Evolutionary conservation across 2,329 filamentous ascomycete species (phyloP), one percentile per base, ranked within the genome.

Genomic region (Scedosporium boydii): DNA sequence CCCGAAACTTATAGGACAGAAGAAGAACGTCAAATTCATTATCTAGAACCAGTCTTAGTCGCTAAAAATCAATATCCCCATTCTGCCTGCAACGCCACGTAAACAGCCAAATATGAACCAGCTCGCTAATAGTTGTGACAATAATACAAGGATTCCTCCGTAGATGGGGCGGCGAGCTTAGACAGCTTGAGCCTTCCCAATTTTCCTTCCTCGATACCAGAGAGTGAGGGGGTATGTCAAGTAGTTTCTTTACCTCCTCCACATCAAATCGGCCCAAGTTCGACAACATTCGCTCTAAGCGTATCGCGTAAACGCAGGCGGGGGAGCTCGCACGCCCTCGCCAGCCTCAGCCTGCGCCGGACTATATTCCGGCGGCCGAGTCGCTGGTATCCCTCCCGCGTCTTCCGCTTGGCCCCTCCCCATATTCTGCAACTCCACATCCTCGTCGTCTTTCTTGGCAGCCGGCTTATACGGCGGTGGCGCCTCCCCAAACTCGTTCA

Each of bases 401-500:
- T 23, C 55, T 27, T 23, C 21, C 5, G 9, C 9, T 6, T 58
- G 16, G 3, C 23, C 55, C 14, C 55, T 27, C 27, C 4, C 42
- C 48, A 61, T 23, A 51, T 61, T 51, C 10, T 27, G 27, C 9
- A 61, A 34, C 59, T 61, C 59, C 12, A 61, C 59, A 34, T 61
- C 59, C 10, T 44, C 23, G 3, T n/a, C 59, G 26, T 69, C 65
- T 65, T 72, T 70, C 67, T 73, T 74, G 6, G 69, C 68, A 34
- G 66, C 63, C 16, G 62, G 64, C 48, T 74, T 76, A 69, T 89
- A 89, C 0, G 86, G 84, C 58, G 86, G 86, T 59, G 86, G 86
- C 9, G 85, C 83, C 70, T 88, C 84, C 29, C 86, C 86, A 53
- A 80, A 72, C 73, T 87, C 85, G 69, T 88, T 80, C 62, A 88